phyloP scores from a whole-genome alignment of 2,329 filamentous ascomycete genomes.

The Apiospora arundinis region DNA sequence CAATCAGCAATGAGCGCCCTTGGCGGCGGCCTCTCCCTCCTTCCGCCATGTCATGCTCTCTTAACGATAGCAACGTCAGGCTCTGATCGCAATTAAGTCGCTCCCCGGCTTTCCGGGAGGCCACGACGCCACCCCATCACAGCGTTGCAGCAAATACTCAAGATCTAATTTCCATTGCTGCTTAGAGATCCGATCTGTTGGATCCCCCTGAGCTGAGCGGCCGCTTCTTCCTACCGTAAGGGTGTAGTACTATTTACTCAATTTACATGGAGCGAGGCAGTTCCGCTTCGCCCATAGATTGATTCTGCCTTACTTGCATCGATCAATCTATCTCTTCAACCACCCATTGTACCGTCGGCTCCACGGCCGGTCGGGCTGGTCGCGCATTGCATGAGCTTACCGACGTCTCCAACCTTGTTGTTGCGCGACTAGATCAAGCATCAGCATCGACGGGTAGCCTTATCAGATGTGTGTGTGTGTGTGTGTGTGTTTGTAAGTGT shows the following conservation, averaged over 20 bases:
- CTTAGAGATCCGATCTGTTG: conserved; percentile 20
- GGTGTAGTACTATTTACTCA: conserved; percentile 12
- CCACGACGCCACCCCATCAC: conserved; percentile 27
- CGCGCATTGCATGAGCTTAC: conserved; percentile 9
- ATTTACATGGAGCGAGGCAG: conserved; percentile 18
- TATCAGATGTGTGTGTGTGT: not conserved
- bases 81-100: conserved; percentile 22
- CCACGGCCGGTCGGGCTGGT: conserved; percentile 11
- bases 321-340: conserved; percentile 7
- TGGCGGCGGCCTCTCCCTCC: not conserved
- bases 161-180: conserved; percentile 26
- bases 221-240: not conserved
- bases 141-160: conserved; percentile 34
- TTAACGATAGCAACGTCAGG: conserved; percentile 16
- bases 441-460: not conserved
- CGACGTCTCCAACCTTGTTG: conserved; percentile 13
- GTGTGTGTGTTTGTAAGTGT: not conserved
- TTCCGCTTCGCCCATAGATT: not conserved
- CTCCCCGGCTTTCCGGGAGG: conserved; percentile 21
- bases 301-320: conserved; percentile 3
- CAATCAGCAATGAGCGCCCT: not conserved
- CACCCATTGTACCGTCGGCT: conserved; percentile 17
- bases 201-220: conserved; percentile 22
- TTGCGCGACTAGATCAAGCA: conserved; percentile 9
- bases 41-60: not conserved